A percentile compares a stretch with the other conserved stretches of the same genome.
Evolutionary conservation across 2,329 filamentous ascomycete genomes (phyloP).

Genomic region (Tricladium varicosporioides): DNA sequence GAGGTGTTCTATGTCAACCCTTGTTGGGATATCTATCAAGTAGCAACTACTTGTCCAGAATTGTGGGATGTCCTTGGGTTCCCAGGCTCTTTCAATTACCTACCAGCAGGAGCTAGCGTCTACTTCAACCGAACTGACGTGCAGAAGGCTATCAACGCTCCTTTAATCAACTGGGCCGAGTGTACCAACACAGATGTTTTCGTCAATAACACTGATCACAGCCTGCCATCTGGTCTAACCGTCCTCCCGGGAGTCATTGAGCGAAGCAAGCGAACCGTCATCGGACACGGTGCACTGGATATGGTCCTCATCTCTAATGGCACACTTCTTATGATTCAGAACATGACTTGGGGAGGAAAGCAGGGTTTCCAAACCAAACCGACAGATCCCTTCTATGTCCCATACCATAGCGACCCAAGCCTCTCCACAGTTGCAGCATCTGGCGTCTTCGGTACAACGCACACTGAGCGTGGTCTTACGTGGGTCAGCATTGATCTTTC

Average conservation of each 20-base stretch:
- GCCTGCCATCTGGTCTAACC: conserved; percentile 51
- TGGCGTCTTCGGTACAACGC: conserved; percentile 67
- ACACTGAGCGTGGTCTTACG: conserved; percentile 75
- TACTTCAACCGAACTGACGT: conserved; percentile 63
- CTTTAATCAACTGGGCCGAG: conserved; percentile 65
- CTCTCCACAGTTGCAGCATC: conserved; percentile 66
- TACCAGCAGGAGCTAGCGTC: conserved; percentile 58
- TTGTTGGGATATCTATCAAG: conserved; percentile 76
- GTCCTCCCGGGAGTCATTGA: conserved; percentile 72
- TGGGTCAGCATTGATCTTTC: conserved; percentile 61
- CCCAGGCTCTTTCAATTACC: conserved; percentile 62
- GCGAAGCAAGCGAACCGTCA: conserved; percentile 67
- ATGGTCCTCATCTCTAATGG: conserved; percentile 57
- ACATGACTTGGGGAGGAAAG: conserved; percentile 64
- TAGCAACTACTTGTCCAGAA: conserved; percentile 69
- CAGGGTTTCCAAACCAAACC: conserved; percentile 56
- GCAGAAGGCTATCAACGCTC: conserved; percentile 61
- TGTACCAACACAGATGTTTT: conserved; percentile 50
- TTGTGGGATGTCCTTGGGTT: conserved; percentile 69
- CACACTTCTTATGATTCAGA: conserved; percentile 59
- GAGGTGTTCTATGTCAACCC: conserved; percentile 63
- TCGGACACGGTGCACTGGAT: conserved; percentile 64
- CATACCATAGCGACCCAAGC: conserved; percentile 63
- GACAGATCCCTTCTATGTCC: conserved; percentile 27
- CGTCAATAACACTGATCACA: conserved; percentile 48